A percentile compares a stretch with the other conserved stretches of the same genome.
Evolutionary conservation across 164 flowering plant species (phyloP).

Genomic region (Warburgia ugandensis): DNA sequence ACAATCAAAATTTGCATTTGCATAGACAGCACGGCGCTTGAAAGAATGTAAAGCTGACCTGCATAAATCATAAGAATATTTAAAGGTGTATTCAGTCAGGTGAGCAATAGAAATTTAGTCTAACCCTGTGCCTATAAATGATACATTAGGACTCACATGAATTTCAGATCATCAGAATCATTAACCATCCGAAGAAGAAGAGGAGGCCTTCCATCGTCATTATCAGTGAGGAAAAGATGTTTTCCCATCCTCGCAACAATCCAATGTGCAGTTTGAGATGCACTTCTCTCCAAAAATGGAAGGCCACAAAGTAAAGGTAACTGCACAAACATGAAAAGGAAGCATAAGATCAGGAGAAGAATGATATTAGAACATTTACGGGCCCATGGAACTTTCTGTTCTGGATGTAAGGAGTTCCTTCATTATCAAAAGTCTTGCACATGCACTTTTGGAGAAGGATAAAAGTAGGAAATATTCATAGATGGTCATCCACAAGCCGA

Average conservation of each 20-base stretch:
- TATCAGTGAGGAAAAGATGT: constrained; percentile 87
- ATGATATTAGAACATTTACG: too few relatives aligned
- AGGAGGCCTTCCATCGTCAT: constrained; percentile 59
- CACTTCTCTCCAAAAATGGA: constrained; percentile 68
- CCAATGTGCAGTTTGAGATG: constrained; percentile 72
- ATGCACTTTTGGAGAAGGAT: too few relatives aligned
- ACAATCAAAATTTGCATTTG: constrained; percentile 89
- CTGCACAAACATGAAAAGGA: too few relatives aligned
- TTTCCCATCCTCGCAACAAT: constrained; percentile 79
- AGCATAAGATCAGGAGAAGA: too few relatives aligned
- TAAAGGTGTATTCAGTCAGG: too few relatives aligned
- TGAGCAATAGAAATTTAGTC: too few relatives aligned
- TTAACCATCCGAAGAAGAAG: constrained; percentile 81
- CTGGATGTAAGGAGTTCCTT: too few relatives aligned
- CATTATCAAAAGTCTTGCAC: too few relatives aligned
- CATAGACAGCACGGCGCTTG: constrained; percentile 90
- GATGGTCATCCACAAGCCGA: too few relatives aligned
- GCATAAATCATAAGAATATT: constrained; percentile 17
- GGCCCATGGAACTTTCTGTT: too few relatives aligned
- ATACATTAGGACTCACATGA: constrained; percentile 54
- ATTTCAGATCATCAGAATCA: constrained; percentile 60
- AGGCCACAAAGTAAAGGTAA: constrained; percentile 83
- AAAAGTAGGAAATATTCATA: too few relatives aligned
- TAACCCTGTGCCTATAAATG: too few relatives aligned
- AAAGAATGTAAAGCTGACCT: constrained; percentile 90